Evolutionary conservation across 176 grass and related monocot genomes (phyloP), one percentile per base, ranked within the genome.

Genomic region (Poa pratensis): DNA sequence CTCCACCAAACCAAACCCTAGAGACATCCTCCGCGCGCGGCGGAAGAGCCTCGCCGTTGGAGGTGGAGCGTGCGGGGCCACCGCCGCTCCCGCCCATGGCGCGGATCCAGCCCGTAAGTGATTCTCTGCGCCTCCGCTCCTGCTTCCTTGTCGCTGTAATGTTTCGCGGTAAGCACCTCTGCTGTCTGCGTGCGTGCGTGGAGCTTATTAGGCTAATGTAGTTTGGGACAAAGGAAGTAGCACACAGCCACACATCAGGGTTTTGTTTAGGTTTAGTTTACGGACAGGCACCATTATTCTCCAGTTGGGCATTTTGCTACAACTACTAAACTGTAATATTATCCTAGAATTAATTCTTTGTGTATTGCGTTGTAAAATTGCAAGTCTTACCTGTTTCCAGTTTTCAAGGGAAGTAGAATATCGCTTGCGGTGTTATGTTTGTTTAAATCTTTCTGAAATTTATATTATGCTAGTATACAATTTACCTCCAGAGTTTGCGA

Each of bases 91-190:
- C 17, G 7, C 30, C 73, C 55, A 78, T 86, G 88, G 63, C 63
- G 55, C 23, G 57, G 84, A 90, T 83, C 80, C 66, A 83, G 35
- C 57, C 66, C 11, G 88, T 90, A 83, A 90, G 88, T 82, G 8
- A 0, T 51, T 10, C 68, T 32, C 76, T 0, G 3, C 0, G 54
- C 58, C 35, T 1, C 62, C 4, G 72, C 0, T 45, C 66, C n/a
- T 9, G 63, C 13, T 51, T 50, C 24, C 2, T 0, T 26, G 27
- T 30, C 48, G 22, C 54, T 10, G 42, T 23, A 62, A n/a, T 1
- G 65, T 45, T 37, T 10, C 1, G 52, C 1, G 27, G 15, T 60
- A 55, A 9, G 32, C n/a, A 48, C 45, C 24, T 30, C 23, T 28
- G 14, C 3, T 43, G n/a, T n/a, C 10, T 42, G 37, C 67, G 45